Percentiles rank a stretch among this genome's conserved stretches.
These are phyloP conservation scores for Phyllosticta citriasiana DNA, from an alignment of 2,329 filamentous ascomycete genomes.

Conservation along the genomic window DNA sequence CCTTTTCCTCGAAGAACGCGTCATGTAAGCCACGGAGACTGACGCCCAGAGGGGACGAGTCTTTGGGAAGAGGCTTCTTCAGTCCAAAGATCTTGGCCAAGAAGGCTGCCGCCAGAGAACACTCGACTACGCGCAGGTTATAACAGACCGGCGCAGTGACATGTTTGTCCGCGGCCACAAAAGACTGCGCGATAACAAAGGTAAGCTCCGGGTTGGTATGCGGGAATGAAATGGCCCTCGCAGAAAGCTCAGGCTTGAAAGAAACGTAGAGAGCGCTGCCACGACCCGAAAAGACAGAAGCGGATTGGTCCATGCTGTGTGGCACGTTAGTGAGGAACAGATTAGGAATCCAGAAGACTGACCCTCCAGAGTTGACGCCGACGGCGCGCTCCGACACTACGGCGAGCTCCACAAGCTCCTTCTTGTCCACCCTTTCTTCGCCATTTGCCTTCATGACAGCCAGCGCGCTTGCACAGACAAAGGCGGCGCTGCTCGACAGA, in stretches of 20 bases:
- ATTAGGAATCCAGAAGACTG: conserved; percentile 23
- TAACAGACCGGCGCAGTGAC: conserved; percentile 90
- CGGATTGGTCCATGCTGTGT: conserved; percentile 86
- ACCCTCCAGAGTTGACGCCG: conserved; percentile 93
- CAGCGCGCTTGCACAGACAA: conserved; percentile 81
- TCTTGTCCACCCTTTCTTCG: conserved; percentile 71
- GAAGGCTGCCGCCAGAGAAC: conserved; percentile 70
- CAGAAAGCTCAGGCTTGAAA: conserved; percentile 71
- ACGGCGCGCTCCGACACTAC: conserved; percentile 91
- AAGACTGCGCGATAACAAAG: conserved; percentile 91
- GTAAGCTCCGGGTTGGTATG: conserved; percentile 70
- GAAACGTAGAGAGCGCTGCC: conserved; percentile 83
- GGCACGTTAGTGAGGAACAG: conserved; percentile 15
- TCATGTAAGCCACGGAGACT: conserved; percentile 82
- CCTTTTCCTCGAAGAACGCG: conserved; percentile 56
- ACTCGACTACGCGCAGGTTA: conserved; percentile 93
- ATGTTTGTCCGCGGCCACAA: conserved; percentile 89
- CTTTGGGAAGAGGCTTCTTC: conserved; percentile 54
- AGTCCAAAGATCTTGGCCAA: conserved; percentile 50
- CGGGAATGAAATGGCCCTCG: conserved; percentile 71
- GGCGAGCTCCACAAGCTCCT: conserved; percentile 80
- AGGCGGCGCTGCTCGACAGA: conserved; percentile 85
- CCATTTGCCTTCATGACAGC: conserved; percentile 83
- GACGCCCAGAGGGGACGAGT: conserved; percentile 73
- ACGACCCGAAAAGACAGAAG: conserved; percentile 82